Conservation (phyloP, 257 asterid genomes). For the Solanum okadae region DNA sequence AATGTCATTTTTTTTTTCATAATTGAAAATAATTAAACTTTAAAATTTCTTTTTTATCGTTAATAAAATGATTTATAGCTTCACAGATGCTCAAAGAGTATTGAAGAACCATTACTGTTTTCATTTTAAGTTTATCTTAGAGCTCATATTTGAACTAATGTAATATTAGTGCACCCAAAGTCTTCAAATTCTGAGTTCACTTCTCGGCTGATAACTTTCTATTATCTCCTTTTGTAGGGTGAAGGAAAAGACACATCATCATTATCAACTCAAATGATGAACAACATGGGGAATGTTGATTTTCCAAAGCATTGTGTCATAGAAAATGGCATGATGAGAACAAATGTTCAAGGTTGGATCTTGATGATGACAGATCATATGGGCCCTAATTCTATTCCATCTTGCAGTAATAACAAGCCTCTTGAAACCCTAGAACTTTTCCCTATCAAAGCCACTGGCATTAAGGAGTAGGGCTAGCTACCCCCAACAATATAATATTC, state of each 20-base stretch:
- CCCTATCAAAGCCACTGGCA: not conserved
- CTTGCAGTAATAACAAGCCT: not conserved
- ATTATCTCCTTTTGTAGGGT: not conserved
- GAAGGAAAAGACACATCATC: not conserved
- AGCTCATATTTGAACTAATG: too few relatives aligned
- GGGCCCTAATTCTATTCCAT: not conserved
- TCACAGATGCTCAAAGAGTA: too few relatives aligned
- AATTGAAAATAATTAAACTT: too few relatives aligned
- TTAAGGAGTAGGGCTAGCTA: not conserved
- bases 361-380: not conserved
- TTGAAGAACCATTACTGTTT: too few relatives aligned
- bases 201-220: too few relatives aligned
- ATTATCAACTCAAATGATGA: not conserved
- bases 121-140: too few relatives aligned
- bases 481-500: not conserved
- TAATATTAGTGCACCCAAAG: too few relatives aligned
- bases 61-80: too few relatives aligned
- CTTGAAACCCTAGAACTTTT: not conserved
- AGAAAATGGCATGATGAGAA: not conserved
- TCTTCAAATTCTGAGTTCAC: too few relatives aligned
- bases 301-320: not conserved
- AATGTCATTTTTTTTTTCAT: too few relatives aligned
- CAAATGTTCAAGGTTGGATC: not conserved
- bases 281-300: not conserved
- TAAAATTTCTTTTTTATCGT: too few relatives aligned